These are phyloP conservation scores for Tilletiaria anomala DNA, from an alignment of 1,284 basidiomycete genomes.

Conservation along the genomic window DNA sequence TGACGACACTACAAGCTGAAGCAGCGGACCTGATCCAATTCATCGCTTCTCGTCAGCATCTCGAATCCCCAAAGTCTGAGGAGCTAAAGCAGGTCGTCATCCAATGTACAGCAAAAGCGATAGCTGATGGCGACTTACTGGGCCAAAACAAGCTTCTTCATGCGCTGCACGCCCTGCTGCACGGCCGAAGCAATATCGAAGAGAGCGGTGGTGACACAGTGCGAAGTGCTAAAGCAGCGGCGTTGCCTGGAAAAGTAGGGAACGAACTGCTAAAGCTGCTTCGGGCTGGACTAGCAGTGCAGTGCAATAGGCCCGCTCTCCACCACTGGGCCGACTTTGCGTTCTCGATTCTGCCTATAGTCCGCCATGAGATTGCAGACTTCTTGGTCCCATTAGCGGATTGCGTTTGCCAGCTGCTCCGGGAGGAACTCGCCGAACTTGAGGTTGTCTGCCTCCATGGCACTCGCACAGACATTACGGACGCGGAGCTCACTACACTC, in stretches of 20 bases:
- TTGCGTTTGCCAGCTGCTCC: constrained; percentile 63
- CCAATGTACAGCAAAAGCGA: constrained; percentile 57
- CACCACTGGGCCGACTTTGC: constrained; percentile 96
- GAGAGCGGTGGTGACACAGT: not conserved
- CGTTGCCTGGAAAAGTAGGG: not conserved
- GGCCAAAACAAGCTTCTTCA: constrained; percentile 67
- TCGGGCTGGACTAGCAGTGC: constrained; percentile 59
- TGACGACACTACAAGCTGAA: constrained; percentile 53
- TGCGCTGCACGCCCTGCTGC: constrained; percentile 60
- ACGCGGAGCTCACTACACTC: constrained; percentile 17
- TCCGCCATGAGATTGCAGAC: constrained; percentile 54
- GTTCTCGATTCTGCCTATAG: constrained; percentile 71
- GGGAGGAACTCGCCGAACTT: constrained; percentile 47
- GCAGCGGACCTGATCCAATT: constrained; percentile 68
- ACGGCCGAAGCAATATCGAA: not conserved
- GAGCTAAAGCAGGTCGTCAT: constrained; percentile 51
- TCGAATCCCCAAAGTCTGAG: constrained; percentile 50
- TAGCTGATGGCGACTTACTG: constrained; percentile 44
- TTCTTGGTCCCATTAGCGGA: constrained; percentile 66
- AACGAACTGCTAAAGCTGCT: constrained; percentile 58
- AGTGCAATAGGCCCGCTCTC: constrained; percentile 59
- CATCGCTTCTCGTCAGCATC: constrained; percentile 62
- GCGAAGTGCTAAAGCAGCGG: not conserved
- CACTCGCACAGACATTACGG: constrained; percentile 13
- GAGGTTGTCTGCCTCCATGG: constrained; percentile 10